Evolutionary conservation across 495 filamentous ascomycete species (phyloP), one percentile per base, ranked within the genome.

Genomic region (Annulohypoxylon nitens): DNA sequence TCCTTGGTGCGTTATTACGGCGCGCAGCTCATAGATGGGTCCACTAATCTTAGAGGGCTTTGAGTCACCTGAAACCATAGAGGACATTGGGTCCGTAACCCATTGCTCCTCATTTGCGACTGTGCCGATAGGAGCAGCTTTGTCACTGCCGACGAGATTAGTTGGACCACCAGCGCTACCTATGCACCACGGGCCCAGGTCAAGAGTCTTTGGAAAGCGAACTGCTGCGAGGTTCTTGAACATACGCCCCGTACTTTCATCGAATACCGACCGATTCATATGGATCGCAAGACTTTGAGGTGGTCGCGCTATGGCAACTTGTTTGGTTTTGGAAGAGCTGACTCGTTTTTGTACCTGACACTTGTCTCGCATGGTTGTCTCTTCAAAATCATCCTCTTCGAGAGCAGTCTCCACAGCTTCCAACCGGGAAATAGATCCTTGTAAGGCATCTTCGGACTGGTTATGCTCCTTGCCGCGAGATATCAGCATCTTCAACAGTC

Each of bases 211-310:
- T 0, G 94, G 94, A 75, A 97, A 98, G 20, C 82, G 81, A 20
- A 99, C 92, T 0, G 83, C 82, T 0, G 94, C 91, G 64, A 88
- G 86, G 68, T 98, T 98, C 81, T 99, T 99, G 72, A 85, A 88
- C 79, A 93, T 86, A 65, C 86, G 81, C 0, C 93, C 93, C 0
- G 91, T 97, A 37, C 79, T 79, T 69, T 97, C 93, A 71, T 98
- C 92, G 70, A 97, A 98, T 0, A 95, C 83, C 66, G 94, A 98
- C 7, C 97, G 89, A 75, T 98, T 98, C 73, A 98, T 84, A 78
- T 99, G 97, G 2, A 97, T 83, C 0, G 90, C 91, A 10, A 99
- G 84, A 54, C 90, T 91, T 58, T 88, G 87, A 1, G 97, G 97
- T 2, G 93, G 83, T 8, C 95, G 86, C 3, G 92, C 93, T 66